These are phyloP conservation scores for Trametes villosa DNA, from an alignment of 768 basidiomycete species.

Conservation along the genomic window DNA sequence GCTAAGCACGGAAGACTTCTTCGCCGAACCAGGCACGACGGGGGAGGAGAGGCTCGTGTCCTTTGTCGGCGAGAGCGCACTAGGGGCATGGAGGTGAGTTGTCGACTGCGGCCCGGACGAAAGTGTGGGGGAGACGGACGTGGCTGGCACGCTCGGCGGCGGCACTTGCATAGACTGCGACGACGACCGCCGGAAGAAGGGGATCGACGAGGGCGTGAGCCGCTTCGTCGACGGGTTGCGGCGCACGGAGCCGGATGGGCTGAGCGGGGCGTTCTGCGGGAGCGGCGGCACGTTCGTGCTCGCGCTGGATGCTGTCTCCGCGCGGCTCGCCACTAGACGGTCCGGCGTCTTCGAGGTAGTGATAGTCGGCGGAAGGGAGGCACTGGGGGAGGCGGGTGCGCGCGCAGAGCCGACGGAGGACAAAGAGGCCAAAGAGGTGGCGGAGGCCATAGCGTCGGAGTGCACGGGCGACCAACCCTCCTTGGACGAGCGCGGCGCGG, in stretches of 20 bases:
- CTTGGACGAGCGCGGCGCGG: slow-evolving; percentile 40
- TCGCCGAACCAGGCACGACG: slow-evolving; percentile 60
- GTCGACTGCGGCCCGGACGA: slow-evolving; percentile 49
- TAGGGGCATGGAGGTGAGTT: slow-evolving; percentile 49
- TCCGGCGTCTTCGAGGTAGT: slow-evolving; percentile 68
- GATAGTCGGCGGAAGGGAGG: slow-evolving; percentile 37
- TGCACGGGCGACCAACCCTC: slow-evolving; percentile 68
- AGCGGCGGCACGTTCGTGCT: slow-evolving; percentile 67
- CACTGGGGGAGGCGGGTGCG: slow-evolving; percentile 41
- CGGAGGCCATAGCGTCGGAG: slow-evolving; percentile 77
- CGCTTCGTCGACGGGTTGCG: slow-evolving; percentile 73
- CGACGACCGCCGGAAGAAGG: slow-evolving; percentile 91
- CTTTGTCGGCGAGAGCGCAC: slow-evolving; percentile 53
- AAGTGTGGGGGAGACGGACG: slow-evolving; percentile 45
- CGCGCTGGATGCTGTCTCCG: slow-evolving; percentile 77
- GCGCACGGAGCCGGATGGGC: slow-evolving; percentile 71
- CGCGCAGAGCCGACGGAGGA: slow-evolving; percentile 74
- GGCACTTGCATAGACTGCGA: slow-evolving; percentile 84
- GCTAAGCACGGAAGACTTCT: slow-evolving; percentile 84
- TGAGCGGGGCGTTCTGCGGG: slow-evolving; percentile 64
- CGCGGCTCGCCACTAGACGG: slow-evolving; percentile 60
- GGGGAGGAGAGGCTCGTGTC: slow-evolving; percentile 57
- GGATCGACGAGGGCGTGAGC: slow-evolving; percentile 90
- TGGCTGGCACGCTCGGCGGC: slow-evolving; percentile 39
- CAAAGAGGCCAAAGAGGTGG: slow-evolving; percentile 73